Evolutionary conservation across 2,329 filamentous ascomycete genomes (phyloP).

Genomic region (Aureobasidium sp.): DNA sequence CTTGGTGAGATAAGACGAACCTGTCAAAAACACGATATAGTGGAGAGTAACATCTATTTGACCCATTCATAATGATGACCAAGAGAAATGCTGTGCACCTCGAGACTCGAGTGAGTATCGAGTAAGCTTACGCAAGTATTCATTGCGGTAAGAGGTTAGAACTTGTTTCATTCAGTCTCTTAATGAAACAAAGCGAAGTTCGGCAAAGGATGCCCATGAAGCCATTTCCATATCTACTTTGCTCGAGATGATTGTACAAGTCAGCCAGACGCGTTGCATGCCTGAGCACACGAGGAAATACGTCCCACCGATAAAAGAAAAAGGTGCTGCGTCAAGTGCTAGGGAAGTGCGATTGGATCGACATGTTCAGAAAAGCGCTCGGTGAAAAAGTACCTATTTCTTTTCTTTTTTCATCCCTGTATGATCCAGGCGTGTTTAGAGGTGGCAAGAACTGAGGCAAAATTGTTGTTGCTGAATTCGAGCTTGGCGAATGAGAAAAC

Average conservation of each 20-base stretch:
- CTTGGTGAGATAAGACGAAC: too few relatives aligned
- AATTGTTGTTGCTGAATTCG: background rate
- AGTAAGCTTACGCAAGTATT: background rate
- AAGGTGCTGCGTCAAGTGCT: background rate
- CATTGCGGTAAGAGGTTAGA: too few relatives aligned
- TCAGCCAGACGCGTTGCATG: background rate
- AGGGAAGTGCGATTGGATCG: background rate
- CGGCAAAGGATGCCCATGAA: too few relatives aligned
- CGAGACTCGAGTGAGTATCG: background rate
- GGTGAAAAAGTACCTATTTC: background rate
- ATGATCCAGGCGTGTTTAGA: background rate
- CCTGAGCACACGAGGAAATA: background rate
- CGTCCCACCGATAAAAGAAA: too few relatives aligned
- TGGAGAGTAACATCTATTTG: too few relatives aligned
- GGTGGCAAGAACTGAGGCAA: conserved; percentile 11
- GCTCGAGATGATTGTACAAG: background rate
- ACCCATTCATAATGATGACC: too few relatives aligned
- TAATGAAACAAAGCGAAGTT: too few relatives aligned
- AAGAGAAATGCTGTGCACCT: background rate
- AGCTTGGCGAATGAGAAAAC: background rate
- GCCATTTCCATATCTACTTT: background rate
- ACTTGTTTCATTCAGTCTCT: too few relatives aligned
- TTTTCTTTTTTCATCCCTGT: background rate
- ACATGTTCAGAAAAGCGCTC: background rate
- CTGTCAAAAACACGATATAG: too few relatives aligned